Percentiles rank a stretch among this genome's conserved stretches.
Conservation (phyloP, 2,329 filamentous ascomycete species). For the Aspergillus awamori region DNA sequence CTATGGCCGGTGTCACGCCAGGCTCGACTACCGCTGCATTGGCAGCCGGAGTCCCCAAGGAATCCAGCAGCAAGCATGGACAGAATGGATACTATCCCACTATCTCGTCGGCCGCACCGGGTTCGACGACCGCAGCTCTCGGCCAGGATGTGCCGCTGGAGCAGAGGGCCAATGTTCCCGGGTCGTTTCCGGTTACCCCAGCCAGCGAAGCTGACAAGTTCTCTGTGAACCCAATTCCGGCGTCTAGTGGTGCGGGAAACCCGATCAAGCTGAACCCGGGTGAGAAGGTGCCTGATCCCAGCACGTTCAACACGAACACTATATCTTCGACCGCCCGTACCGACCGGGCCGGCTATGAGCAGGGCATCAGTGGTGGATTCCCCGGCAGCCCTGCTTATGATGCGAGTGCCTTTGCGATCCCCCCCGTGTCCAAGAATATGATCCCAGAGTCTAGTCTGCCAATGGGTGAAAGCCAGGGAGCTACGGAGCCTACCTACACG, state of each 20-base stretch:
- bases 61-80: conserved; percentile 25
- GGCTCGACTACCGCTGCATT: conserved; percentile 69
- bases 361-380: conserved; percentile 59
- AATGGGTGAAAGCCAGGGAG: conserved; percentile 53
- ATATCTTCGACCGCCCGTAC: conserved; percentile 67
- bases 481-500: conserved; percentile 56
- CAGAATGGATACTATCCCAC: conserved; percentile 41
- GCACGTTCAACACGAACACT: conserved; percentile 67
- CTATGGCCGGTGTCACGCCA: conserved; percentile 66
- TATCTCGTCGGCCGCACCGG: conserved; percentile 68
- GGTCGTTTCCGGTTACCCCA: conserved; percentile 74
- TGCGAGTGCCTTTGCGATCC: conserved; percentile 52
- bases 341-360: conserved; percentile 85
- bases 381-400: conserved; percentile 39
- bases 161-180: conserved; percentile 57
- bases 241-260: conserved; percentile 66
- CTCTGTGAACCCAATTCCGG: conserved; percentile 61
- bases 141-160: conserved; percentile 69
- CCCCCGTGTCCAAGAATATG: conserved; percentile 62
- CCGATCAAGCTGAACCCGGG: conserved; percentile 78
- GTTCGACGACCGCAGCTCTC: conserved; percentile 70
- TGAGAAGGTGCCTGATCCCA: conserved; percentile 73
- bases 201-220: conserved; percentile 50
- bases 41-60: conserved; percentile 39
- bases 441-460: conserved; percentile 84